Evolutionary conservation across 352 stramenopile species (phyloP), one percentile per base, ranked within the genome.

Genomic region (Phytophthora sp.): DNA sequence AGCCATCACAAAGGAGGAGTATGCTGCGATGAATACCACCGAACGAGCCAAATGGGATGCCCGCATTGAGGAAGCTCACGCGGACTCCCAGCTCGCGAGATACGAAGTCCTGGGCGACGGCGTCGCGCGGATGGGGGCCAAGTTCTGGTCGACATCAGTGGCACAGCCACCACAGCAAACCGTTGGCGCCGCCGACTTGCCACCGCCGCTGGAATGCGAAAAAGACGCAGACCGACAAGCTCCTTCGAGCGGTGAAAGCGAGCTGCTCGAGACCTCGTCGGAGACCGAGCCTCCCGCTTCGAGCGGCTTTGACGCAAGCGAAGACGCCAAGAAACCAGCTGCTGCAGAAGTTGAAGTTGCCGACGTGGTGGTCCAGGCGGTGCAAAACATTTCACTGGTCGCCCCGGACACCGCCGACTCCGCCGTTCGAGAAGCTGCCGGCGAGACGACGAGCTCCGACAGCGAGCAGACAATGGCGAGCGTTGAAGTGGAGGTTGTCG

Each of bases 1-100:
- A 20, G 78, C 78, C 7, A 88, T 92, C 55, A 86, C 79, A 1
- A 79, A 89, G 63, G 54, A 84, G 34, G 75, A 92, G 38, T 91
- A 90, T 50, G 66, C 59, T 45, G 58, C 62, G n/a, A 66, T 91
- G 48, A 58, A 67, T 13, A 52, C 70, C 4, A n/a, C 32, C 2
- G 78, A 89, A 12, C 74, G 74, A 7, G 65, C 55, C 11, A 77
- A 84, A 13, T 91, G 84, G 84, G 79, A 90, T 21, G 69, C 60
- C 10, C 72, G 82, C 32, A 90, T 91, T 50, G 62, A 79, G 28
- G 58, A 78, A 10, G 84, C 84, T 4, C 76, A 86, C 20, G 43
- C 41, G 10, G 72, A 87, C 23, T 73, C 83, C 6, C 48, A 62
- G 35, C 57, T 76, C 10, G 82, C 66, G 2, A 60, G 68, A 20